phyloP scores from a whole-genome alignment of 2,329 filamentous ascomycete species.

The Colletotrichum australisinense region DNA sequence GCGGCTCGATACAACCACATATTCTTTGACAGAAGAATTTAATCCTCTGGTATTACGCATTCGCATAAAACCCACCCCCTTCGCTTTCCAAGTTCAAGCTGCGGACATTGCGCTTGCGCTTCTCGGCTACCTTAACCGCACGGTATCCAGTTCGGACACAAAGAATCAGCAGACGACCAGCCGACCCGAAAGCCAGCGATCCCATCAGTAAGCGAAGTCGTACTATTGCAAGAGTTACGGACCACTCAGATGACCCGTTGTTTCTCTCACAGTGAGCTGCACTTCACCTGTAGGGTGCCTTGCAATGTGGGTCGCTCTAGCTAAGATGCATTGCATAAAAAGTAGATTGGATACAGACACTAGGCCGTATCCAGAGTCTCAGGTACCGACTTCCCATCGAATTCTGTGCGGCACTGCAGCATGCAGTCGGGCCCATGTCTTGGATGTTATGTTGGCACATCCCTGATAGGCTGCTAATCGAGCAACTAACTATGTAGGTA shows the following conservation, averaged over 20 bases:
- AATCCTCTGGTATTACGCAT: not conserved
- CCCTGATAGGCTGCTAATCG: not conserved
- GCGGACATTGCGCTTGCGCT: not conserved
- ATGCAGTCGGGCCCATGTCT: not conserved
- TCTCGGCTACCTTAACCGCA: not conserved
- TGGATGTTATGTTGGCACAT: not conserved
- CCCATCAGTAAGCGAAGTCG: not conserved
- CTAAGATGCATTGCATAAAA: conserved; percentile 18
- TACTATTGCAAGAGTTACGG: not conserved
- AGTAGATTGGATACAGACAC: conserved; percentile 20
- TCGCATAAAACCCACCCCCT: not conserved
- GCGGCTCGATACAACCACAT: not conserved
- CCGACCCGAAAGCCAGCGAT: not conserved
- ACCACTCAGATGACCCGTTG: not conserved
- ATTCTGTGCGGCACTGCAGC: not conserved
- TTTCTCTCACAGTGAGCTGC: not conserved
- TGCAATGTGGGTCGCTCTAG: not conserved
- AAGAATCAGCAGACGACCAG: not conserved
- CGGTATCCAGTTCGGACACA: not conserved
- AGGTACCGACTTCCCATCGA: not conserved
- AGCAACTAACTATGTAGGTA: not conserved
- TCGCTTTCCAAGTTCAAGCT: not conserved
- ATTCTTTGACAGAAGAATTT: not conserved
- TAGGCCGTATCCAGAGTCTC: not conserved
- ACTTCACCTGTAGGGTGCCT: not conserved